Percentiles rank a stretch among this genome's conserved stretches.
Evolutionary conservation across 306 rosid species (phyloP).

Genomic region (Pterocarpus santalinus): DNA sequence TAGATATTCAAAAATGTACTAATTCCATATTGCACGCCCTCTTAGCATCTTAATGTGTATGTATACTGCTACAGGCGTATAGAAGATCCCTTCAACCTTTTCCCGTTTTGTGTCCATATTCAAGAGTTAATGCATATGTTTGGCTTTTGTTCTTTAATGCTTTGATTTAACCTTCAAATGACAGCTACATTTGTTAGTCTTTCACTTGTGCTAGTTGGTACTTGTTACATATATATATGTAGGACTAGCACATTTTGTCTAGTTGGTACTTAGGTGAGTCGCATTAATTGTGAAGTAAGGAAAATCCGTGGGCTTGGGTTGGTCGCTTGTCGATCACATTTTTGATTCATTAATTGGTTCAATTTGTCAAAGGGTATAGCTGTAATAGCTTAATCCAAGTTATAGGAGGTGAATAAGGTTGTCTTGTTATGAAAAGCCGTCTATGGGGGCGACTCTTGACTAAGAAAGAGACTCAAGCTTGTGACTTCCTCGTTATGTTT

Average conservation of each 20-base stretch:
- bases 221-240: neutral
- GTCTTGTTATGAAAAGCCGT: neutral
- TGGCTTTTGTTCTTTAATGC: constrained; percentile 17
- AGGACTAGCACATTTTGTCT: neutral
- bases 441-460: neutral
- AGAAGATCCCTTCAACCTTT: neutral
- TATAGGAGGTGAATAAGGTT: neutral
- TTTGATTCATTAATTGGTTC: neutral
- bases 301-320: constrained; percentile 37
- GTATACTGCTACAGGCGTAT: neutral
- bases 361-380: neutral
- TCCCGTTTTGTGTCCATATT: constrained; percentile 20
- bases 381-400: neutral
- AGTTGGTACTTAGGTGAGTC: neutral
- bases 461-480: neutral
- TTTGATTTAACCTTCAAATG: neutral
- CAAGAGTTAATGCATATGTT: constrained; percentile 11
- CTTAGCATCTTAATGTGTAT: neutral
- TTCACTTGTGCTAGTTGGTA: neutral
- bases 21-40: neutral
- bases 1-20: neutral
- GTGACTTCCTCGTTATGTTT: neutral
- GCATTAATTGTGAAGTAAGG: neutral
- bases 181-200: neutral
- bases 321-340: neutral